A percentile compares a stretch with the other conserved stretches of the same genome.
These are phyloP conservation scores for Lomentospora prolificans DNA, from an alignment of 2,329 filamentous ascomycete species.

Conservation along the genomic window DNA sequence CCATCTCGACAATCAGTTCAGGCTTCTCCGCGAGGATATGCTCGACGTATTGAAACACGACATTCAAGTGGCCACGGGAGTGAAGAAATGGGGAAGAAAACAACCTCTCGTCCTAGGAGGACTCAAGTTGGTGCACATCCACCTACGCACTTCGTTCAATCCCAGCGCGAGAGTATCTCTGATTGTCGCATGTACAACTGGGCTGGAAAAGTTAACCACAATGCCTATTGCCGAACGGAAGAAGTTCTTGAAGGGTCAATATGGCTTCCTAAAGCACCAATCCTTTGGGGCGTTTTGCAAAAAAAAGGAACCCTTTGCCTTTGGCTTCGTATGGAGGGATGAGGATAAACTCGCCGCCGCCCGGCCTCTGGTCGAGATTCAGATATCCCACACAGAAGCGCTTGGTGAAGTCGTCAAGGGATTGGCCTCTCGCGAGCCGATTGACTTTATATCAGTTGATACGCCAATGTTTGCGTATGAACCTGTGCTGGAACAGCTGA, in stretches of 20 bases:
- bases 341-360: slow-evolving; percentile 29
- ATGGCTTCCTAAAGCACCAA: slow-evolving; percentile 45
- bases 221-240: slow-evolving; percentile 24
- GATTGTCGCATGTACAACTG: slow-evolving; percentile 26
- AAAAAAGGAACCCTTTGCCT: slow-evolving; percentile 42
- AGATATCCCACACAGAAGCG: slow-evolving; percentile 35
- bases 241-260: slow-evolving; percentile 35
- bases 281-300: slow-evolving; percentile 52
- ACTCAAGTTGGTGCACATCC: slow-evolving; percentile 28
- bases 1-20: slow-evolving; percentile 63
- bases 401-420: slow-evolving; percentile 36
- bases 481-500: slow-evolving; percentile 51
- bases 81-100: slow-evolving; percentile 12
- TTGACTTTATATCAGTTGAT: slow-evolving; percentile 49
- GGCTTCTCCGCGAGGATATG: slow-evolving; percentile 62
- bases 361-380: slow-evolving; percentile 39
- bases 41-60: slow-evolving; percentile 50
- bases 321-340: slow-evolving; percentile 48
- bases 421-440: slow-evolving; percentile 18
- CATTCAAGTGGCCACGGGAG: slow-evolving; percentile 32
- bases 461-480: slow-evolving; percentile 61
- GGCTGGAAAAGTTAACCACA: slow-evolving; percentile 32
- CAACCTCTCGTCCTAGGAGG: slow-evolving; percentile 27
- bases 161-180: slow-evolving; percentile 7
- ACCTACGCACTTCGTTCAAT: slow-evolving; percentile 19